These are phyloP conservation scores for Volvox reticuliferus DNA, from an alignment of 139 green algal species.

Conservation along the genomic window DNA sequence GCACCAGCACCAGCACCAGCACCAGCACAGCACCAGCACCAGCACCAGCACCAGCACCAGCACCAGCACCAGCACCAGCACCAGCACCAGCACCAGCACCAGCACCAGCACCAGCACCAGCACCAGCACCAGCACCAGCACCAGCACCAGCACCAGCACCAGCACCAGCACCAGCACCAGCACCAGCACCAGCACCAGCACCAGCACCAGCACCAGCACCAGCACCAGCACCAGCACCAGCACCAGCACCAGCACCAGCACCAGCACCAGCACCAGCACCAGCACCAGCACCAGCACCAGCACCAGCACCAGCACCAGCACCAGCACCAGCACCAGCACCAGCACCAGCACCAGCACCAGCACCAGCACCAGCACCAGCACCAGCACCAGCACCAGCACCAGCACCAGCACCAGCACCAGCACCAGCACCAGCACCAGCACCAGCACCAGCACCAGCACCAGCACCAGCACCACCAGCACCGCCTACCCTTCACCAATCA, in stretches of 20 bases:
- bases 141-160: no score
- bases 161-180: no score
- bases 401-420: slow-evolving; percentile 6
- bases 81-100: no score
- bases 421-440: not conserved
- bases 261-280: not conserved
- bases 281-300: not conserved
- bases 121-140: no score
- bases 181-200: not conserved
- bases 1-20: no score
- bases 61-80: no score
- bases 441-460: not conserved
- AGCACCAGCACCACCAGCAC: not conserved
- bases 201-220: slow-evolving; percentile 8
- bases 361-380: not conserved
- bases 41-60: no score
- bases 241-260: slow-evolving; percentile 1
- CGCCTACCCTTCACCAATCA: no score
- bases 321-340: not conserved
- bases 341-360: not conserved
- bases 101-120: no score
- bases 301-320: not conserved
- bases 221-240: slow-evolving; percentile 1
- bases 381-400: slow-evolving; percentile 12
- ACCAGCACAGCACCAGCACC: no score